These are phyloP conservation scores for Saturnispora serradocipensis DNA, from an alignment of 805 yeast genomes.

Conservation along the genomic window DNA sequence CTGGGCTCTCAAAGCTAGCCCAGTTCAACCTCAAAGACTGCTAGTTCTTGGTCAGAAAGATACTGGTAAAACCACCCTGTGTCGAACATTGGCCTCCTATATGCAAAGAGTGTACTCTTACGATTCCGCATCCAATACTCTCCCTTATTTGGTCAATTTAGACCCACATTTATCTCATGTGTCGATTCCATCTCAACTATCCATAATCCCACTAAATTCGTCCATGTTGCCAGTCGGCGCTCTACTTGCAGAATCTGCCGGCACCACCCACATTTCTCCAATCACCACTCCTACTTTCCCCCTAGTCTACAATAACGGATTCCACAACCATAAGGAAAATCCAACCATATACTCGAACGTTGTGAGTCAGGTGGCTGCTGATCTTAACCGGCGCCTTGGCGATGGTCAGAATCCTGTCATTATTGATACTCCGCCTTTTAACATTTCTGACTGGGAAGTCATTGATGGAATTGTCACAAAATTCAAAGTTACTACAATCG, in stretches of 20 bases:
- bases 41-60: slow-evolving; percentile 63
- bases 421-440: slow-evolving; percentile 66
- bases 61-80: slow-evolving; percentile 72
- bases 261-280: slow-evolving; percentile 3
- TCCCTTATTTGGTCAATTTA: slow-evolving; percentile 52
- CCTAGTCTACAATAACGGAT: background rate
- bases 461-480: slow-evolving; percentile 50
- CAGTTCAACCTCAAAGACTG: slow-evolving; percentile 28
- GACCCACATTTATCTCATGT: slow-evolving; percentile 54
- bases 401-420: slow-evolving; percentile 50
- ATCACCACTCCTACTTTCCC: background rate
- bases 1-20: slow-evolving; percentile 3
- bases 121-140: background rate
- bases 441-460: slow-evolving; percentile 39
- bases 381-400: slow-evolving; percentile 19
- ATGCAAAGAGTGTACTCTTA: slow-evolving; percentile 42
- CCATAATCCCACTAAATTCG: slow-evolving; percentile 36
- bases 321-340: slow-evolving; percentile 2
- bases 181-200: slow-evolving; percentile 67
- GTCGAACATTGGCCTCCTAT: slow-evolving; percentile 63
- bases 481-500: slow-evolving; percentile 48
- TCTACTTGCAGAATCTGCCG: slow-evolving; percentile 3
- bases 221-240: background rate
- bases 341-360: background rate
- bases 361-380: background rate